phyloP scores from a whole-genome alignment of 306 rosid genomes.

The Styphnolobium japonicum region DNA sequence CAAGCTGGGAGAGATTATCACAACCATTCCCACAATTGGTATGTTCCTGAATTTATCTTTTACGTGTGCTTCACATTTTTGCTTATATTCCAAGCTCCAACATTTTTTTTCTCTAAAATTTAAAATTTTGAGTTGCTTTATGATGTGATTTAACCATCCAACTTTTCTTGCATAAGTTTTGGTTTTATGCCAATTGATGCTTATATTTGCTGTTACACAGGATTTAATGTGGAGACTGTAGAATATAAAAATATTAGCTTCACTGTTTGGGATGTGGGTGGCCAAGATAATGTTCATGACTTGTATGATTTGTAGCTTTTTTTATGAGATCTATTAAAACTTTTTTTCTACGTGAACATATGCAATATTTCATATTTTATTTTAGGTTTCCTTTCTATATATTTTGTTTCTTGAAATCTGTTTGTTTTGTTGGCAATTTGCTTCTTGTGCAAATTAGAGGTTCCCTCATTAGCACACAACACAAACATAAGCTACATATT shows the following conservation, averaged over 20 bases:
- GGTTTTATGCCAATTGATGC: constrained; percentile 18
- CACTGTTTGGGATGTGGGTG: constrained; percentile 80
- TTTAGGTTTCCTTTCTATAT: not conserved
- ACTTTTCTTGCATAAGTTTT: not conserved
- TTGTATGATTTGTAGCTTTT: not conserved
- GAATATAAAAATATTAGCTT: constrained; percentile 74
- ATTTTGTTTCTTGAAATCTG: not conserved
- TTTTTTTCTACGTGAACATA: not conserved
- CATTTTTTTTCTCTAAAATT: not conserved
- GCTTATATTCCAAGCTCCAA: not conserved
- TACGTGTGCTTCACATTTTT: not conserved
- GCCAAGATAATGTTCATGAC: constrained; percentile 71
- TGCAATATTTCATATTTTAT: not conserved
- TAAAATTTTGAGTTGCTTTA: not conserved
- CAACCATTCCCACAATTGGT: constrained; percentile 82
- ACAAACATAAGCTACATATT: constrained; percentile 36
- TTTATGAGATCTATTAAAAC: not conserved
- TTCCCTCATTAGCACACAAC: constrained; percentile 33
- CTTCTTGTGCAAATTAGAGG: constrained; percentile 44
- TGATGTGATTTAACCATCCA: not conserved
- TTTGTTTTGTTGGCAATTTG: constrained; percentile 18
- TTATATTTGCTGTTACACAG: constrained; percentile 23
- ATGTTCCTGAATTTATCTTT: constrained; percentile 1
- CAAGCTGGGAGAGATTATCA: constrained; percentile 69
- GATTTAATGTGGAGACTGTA: constrained; percentile 79